Evolutionary conservation across 2,329 filamentous ascomycete genomes (phyloP), one percentile per base, ranked within the genome.

Genomic region (Diaporthe capsici): DNA sequence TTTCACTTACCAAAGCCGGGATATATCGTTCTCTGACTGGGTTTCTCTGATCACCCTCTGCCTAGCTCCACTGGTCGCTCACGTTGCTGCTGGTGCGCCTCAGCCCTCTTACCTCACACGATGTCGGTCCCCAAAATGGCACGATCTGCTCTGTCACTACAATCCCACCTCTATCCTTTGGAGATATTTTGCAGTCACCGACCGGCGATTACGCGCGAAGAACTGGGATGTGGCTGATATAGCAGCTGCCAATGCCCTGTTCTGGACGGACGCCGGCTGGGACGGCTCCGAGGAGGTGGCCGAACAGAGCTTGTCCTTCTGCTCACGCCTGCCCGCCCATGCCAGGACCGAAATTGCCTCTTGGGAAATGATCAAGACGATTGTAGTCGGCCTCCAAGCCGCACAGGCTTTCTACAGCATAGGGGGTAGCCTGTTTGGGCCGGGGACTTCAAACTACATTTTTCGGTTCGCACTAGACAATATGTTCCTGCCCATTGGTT

Each of bases 251-350:
- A 60, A 60, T 34, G 57, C 57, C 12, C 22, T 60, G 34, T 60
- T 60, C 34, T 60, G 57, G 57, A 60, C 57, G 9, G 57, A 60
- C 34, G 34, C 57, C 20, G 57, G 57, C 34, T 60, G 57, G 57
- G 34, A 60, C 57, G 57, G 57, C 10, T 60, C 34, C 6, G 57
- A 60, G 34, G 25, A n/a, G 57, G 22, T 25, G 4, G 57, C 57
- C 4, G 57, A 39, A 9, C 34, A 39, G 20, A 60, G 34, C 57
- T 15, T 60, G 57, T n/a, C 57, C 10, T 39, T 39, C 22, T 60
- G 34, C 6, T 60, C 22, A 20, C 57, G 57, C 34, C 22, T 60
- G 57, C 57, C 57, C 5, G 34, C 34, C 20, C 22, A 15, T 15
- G 20, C 34, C 8, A 8, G 34, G 22, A 60, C 57, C 2, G 34